Evolutionary conservation across 2,329 filamentous ascomycete genomes (phyloP), one percentile per base, ranked within the genome.

Genomic region (Chrysoporthe puriensis): DNA sequence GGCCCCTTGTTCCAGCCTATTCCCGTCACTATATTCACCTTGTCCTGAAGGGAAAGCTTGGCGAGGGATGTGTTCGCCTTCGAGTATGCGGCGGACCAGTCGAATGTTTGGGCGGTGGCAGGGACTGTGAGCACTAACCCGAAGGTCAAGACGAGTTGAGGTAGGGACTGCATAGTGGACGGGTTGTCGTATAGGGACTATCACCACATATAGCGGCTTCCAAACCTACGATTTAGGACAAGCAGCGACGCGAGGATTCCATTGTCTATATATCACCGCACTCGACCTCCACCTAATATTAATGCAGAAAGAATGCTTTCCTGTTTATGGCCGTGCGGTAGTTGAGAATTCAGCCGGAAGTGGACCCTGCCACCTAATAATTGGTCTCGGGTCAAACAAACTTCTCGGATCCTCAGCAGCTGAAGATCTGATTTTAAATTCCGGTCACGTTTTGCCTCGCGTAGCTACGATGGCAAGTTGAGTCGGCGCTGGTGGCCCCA

Each of bases 11-110:
- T 82, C 91, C 91, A 94, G 32, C 92, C 92, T 3, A 88, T 86
- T 14, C 93, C 93, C 0, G 91, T 92, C 4, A 92, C 93, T 68
- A 96, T 84, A 74, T 90, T 91, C 73, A 95, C 86, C 79, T 96
- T 96, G 76, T 96, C 92, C 2, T 86, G 80, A 58, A 92, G 82
- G 13, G 88, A 91, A 82, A 96, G 89, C 75, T 87, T 86, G 44
- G 83, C 82, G 4, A 96, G 86, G 69, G 94, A 79, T 4, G 84
- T 79, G 16, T 87, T 85, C 0, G 92, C 92, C 76, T 92, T 92
- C 58, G 81, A 78, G 76, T 94, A 93, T 66, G 90, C 91, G 13
- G 88, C 83, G 34, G 82, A 82, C 92, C 92, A 96, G 59, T 79
- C 77, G 13, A 64, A 64, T n/a, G 62, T 66, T 59, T 80, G 72